phyloP scores from a whole-genome alignment of 129 eudicot genomes.

The Oenanthe sinensis region DNA sequence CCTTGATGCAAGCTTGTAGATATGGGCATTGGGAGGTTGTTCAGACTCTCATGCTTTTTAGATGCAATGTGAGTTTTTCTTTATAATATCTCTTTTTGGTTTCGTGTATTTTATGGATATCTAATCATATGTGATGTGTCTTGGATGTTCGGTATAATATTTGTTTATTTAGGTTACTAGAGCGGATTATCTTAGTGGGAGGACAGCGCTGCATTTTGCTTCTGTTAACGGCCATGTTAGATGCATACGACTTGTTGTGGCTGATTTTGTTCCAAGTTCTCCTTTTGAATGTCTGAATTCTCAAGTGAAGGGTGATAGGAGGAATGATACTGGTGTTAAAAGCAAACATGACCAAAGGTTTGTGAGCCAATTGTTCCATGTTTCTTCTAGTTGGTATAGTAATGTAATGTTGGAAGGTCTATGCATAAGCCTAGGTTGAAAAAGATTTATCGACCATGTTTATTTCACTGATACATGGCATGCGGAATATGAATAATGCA shows the following conservation, averaged over 20 bases:
- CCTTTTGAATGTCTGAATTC: conserved; percentile 48
- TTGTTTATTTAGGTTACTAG: conserved; percentile 52
- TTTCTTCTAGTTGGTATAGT: not conserved
- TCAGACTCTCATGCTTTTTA: conserved; percentile 77
- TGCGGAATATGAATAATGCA: no score
- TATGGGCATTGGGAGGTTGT: conserved; percentile 99
- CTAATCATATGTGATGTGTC: not conserved
- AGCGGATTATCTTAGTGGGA: conserved; percentile 91
- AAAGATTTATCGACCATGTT: not conserved
- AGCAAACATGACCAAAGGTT: conserved; percentile 60
- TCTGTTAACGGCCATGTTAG: conserved; percentile 81
- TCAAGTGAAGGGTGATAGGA: conserved; percentile 32
- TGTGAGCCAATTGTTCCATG: not conserved
- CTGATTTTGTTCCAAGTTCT: conserved; percentile 93
- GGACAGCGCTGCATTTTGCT: conserved; percentile 97
- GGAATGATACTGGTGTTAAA: conserved; percentile 29
- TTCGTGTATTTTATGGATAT: not conserved
- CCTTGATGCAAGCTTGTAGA: conserved; percentile 98
- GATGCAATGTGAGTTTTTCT: conserved; percentile 72
- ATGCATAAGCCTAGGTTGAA: not conserved
- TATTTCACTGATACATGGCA: no score
- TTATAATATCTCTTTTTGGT: not conserved
- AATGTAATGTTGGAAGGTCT: not conserved
- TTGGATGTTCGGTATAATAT: not conserved
- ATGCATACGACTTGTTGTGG: conserved; percentile 81